phyloP scores from a whole-genome alignment of 305 asterid species.

The Fraxinus floribunda region DNA sequence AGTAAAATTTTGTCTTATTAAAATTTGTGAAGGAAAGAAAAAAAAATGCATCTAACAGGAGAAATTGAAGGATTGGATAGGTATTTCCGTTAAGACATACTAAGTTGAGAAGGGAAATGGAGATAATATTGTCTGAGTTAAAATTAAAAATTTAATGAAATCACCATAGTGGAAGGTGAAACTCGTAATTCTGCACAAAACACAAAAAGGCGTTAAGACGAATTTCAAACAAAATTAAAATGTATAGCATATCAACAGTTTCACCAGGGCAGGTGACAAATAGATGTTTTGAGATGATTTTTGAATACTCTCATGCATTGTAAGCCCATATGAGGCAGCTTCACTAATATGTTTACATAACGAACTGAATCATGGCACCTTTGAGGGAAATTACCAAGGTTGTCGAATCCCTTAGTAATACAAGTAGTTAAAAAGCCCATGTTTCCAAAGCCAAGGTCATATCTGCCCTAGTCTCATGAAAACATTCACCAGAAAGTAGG shows the following conservation, averaged over 20 bases:
- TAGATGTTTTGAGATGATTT: neutral
- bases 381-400: neutral
- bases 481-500: slow-evolving; percentile 2
- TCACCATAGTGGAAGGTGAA: neutral
- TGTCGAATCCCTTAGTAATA: neutral
- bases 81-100: neutral
- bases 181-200: neutral
- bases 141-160: neutral
- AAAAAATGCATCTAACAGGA: neutral
- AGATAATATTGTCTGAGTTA: neutral
- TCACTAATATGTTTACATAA: neutral
- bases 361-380: neutral
- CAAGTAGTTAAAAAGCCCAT: neutral
- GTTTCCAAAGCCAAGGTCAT: neutral
- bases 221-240: neutral
- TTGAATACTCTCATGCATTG: neutral
- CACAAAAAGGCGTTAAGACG: neutral
- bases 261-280: neutral
- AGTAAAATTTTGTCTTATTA: neutral
- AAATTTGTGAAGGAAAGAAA: neutral
- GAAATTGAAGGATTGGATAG: neutral
- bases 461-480: neutral
- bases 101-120: neutral
- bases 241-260: neutral
- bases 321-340: neutral